Evolutionary conservation across 108 stramenopile species (phyloP).

Genomic region (Fistulifera pelliculosa): DNA sequence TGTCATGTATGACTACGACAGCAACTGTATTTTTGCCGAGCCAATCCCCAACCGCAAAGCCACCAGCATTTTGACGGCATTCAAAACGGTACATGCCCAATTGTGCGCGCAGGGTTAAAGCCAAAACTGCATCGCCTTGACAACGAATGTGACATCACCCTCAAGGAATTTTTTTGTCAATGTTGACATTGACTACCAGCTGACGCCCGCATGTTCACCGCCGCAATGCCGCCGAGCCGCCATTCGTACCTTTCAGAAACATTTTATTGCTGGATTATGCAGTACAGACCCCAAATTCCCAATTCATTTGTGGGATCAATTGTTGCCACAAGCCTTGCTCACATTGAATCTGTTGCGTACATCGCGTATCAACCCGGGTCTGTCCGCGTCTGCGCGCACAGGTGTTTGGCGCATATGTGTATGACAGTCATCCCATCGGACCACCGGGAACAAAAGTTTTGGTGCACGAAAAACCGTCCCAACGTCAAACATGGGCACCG

Average conservation of each 20-base stretch:
- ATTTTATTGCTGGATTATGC: conserved; percentile 22
- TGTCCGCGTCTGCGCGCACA: not conserved
- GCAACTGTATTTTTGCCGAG: conserved; percentile 19
- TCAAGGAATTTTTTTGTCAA: conserved; percentile 12
- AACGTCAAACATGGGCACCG: conserved; percentile 16
- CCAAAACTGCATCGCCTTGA: conserved; percentile 23
- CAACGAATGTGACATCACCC: conserved; percentile 11
- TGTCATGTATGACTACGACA: conserved; percentile 17
- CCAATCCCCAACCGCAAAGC: conserved; percentile 9
- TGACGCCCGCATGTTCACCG: conserved; percentile 17
- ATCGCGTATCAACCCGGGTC: conserved; percentile 26
- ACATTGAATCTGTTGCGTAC: conserved; percentile 31
- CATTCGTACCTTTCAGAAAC: conserved; percentile 21
- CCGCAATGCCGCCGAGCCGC: conserved; percentile 25
- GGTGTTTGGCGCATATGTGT: conserved; percentile 12
- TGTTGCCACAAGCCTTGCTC: conserved; percentile 28
- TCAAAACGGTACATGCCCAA: not conserved
- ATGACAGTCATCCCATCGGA: conserved; percentile 35
- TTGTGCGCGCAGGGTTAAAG: conserved; percentile 4
- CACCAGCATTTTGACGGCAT: not conserved
- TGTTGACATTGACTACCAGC: conserved; percentile 18
- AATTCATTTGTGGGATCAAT: conserved; percentile 18
- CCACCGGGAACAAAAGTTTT: conserved; percentile 30
- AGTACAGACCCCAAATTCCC: conserved; percentile 25
- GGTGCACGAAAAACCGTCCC: conserved; percentile 15